Base-by-base conservation (phyloP, 179 eudicot species). In the Beta lomatogona region DNA sequence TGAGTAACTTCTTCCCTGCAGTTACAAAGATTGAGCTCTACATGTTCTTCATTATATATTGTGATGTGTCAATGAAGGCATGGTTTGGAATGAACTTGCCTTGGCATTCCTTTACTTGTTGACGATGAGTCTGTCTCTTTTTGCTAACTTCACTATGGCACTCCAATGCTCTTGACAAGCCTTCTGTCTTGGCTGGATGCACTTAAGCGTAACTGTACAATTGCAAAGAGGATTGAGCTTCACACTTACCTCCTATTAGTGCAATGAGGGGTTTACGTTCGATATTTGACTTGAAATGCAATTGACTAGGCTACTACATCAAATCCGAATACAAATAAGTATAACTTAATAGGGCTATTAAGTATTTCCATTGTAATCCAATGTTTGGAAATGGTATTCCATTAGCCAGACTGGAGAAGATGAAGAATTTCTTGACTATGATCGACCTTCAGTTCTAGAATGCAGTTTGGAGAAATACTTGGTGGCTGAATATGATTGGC, bases 1-100 rank as follows among this genome's bases (percentile, higher is more conserved):
- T 95, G 82, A 85, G 93, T 80, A n/a, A 58, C 66, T 41, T 57
- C 63, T 72, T 41, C 68, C 7, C 76, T 70, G 55, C 45, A 45
- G 73, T 13, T 25, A 22, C 59, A 0, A 57, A 45, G 60, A 36
- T n/a, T 15, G 58, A 22, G 18, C 41, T 10, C 46, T 48, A 22
- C 2, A 25, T 57, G 16, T 9, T 80, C 44, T 72, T 55, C 21
- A 28, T n/a, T 52, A 13, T 46, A 11, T 19, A 22, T 57, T 67
- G 8, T 50, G 14, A 12, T 52, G 63, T 18, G 48, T 70, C 55
- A 45, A 45, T 46, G 2, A 7, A 7, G 73, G 73, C 73, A 18
- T 52, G 41, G n/a, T 45, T 18, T 70, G 53, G 54, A 18, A 0
- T 18, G 25, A 72, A 48, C 10, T 48, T 15, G 28, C 10, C 52